Base-by-base conservation (phyloP, 306 rosid genomes). In the Senna siamea region DNA sequence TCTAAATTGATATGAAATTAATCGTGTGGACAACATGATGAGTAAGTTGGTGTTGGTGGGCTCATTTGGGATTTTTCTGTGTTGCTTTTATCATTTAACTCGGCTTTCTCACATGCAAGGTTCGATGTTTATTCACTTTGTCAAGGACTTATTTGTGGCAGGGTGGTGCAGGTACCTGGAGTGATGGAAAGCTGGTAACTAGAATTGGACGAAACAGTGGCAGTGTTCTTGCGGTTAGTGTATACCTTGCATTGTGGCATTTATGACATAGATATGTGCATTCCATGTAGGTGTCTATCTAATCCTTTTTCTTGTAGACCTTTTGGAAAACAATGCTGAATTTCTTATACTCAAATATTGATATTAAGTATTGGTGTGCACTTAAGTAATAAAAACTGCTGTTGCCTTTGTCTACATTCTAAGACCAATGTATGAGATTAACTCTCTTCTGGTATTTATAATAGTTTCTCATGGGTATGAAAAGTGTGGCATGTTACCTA, bases 121-220 rank as follows among this genome's bases (percentile, higher is more conserved):
- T 52, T 72, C 9, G 34, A 44, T 41, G 22, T 68, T 75, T 72
- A 17, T 76, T 75, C 77, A 37, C 81, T 69, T 71, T 76, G 80
- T 79, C 85, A 69, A 78, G 85, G 87, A 94, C 96, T 94, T 91
- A 94, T 88, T 85, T 85, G 51, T 94, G 89, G 93, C 98, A 94
- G 96, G 97, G 97, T 94, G 98, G 98, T 87, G 98, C 98, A 91
- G 98, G 98, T 88, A 94, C 98, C 76, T 94, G 98, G 98, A 94
- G 98, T 85, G 98, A 94, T 84, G 98, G 98, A 60, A 91, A 91
- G 69, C 74, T 94, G 79, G 96, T 94, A 54, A 94, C 98, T 51
- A 88, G 97, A 84, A 94, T 94, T 72, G 98, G 98, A 75, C 86
- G 91, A 83, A 94, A 94, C 69, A 91, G 90, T 79, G 93, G 92